Percentiles rank a stretch among this genome's conserved stretches.
Conservation (phyloP, 768 basidiomycete species). For the Leucosporidium yakuticum region DNA sequence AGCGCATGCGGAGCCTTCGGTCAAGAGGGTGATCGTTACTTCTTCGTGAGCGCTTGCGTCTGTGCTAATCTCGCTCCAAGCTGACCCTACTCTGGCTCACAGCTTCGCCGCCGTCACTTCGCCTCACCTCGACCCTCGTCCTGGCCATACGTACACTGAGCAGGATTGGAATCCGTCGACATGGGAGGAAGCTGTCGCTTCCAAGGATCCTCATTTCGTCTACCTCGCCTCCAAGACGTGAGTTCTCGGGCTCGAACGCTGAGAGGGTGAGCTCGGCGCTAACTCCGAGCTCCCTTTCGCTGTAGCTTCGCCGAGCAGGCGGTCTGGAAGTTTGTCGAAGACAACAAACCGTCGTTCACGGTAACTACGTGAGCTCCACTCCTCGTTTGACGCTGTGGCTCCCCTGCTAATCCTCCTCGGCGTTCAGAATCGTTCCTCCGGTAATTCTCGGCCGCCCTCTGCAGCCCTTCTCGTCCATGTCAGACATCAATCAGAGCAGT, state of each 20-base stretch:
- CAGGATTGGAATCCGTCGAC: background rate
- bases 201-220: background rate
- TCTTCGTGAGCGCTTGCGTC: background rate
- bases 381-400: background rate
- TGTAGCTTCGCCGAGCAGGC: background rate
- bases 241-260: background rate
- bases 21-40: background rate
- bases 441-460: background rate
- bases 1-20: background rate
- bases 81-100: background rate
- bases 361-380: background rate
- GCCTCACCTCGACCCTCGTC: background rate
- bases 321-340: background rate
- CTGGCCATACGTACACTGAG: background rate
- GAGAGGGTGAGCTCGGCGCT: background rate
- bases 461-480: slow-evolving; percentile 1
- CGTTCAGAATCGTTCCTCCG: background rate
- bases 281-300: background rate
- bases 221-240: slow-evolving; percentile 6
- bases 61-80: background rate
- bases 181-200: background rate
- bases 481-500: background rate
- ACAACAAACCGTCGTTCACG: background rate
- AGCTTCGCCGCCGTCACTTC: background rate
- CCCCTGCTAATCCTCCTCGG: background rate